Conservation (phyloP, 2,329 filamentous ascomycete genomes). For the Calonectria crousiana region DNA sequence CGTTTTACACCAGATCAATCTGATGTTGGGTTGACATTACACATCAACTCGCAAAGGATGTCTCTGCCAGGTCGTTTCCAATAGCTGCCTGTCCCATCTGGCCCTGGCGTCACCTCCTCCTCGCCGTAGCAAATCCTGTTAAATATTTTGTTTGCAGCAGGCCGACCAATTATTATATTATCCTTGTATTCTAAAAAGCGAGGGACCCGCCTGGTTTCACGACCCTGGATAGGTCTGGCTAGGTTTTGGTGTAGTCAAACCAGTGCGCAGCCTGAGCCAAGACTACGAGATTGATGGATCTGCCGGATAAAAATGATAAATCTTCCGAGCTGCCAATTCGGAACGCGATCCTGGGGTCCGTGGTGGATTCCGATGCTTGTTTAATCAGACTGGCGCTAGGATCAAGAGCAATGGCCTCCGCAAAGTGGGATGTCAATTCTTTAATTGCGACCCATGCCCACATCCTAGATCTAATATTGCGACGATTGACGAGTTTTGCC, state of each 20-base stretch:
- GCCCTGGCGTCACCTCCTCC: slow-evolving; percentile 56
- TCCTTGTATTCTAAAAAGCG: slow-evolving; percentile 78
- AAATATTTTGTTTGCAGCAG: slow-evolving; percentile 64
- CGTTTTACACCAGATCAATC: slow-evolving; percentile 67
- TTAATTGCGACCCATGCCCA: slow-evolving; percentile 71
- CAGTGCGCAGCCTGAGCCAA: slow-evolving; percentile 73
- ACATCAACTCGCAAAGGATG: slow-evolving; percentile 64
- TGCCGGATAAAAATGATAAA: slow-evolving; percentile 61
- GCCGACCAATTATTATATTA: slow-evolving; percentile 67
- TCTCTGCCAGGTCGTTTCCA: slow-evolving; percentile 73
- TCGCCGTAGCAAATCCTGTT: slow-evolving; percentile 67
- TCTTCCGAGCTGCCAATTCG: slow-evolving; percentile 65
- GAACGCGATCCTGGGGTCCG: slow-evolving; percentile 60
- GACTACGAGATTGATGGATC: slow-evolving; percentile 64
- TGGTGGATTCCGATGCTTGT: slow-evolving; percentile 59
- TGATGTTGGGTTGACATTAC: slow-evolving; percentile 60
- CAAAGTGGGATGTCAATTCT: slow-evolving; percentile 65
- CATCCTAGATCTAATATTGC: slow-evolving; percentile 71
- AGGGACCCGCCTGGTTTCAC: slow-evolving; percentile 67
- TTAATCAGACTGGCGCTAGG: slow-evolving; percentile 69
- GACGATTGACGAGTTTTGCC: slow-evolving; percentile 47
- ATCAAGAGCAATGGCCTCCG: slow-evolving; percentile 65
- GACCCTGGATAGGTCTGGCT: slow-evolving; percentile 66
- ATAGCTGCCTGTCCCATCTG: slow-evolving; percentile 66
- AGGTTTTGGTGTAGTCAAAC: slow-evolving; percentile 70